phyloP scores from a whole-genome alignment of 805 yeast genomes.

The Candida chilensis region DNA sequence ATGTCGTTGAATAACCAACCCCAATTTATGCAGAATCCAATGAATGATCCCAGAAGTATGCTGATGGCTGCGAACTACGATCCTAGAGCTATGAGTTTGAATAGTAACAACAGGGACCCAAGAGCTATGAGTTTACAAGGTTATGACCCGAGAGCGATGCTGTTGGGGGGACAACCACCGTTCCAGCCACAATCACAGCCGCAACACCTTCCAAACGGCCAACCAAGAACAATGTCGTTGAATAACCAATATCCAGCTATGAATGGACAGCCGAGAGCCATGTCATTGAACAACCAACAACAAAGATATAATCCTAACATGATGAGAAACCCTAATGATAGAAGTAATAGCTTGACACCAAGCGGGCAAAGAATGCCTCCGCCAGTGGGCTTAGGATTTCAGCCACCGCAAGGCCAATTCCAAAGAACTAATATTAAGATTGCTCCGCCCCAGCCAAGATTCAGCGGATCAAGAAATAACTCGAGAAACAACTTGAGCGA shows the following conservation, averaged over 20 bases:
- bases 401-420: constrained; percentile 3
- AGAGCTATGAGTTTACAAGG: constrained; percentile 7
- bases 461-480: constrained; percentile 1
- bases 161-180: too few species aligned
- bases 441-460: constrained; percentile 2
- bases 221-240: too few species aligned
- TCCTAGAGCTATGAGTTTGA: not conserved
- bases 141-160: constrained; percentile 1
- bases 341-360: constrained; percentile 1
- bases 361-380: not conserved
- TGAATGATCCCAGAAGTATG: constrained; percentile 15
- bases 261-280: not conserved
- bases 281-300: constrained; percentile 1
- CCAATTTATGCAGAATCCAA: constrained; percentile 4
- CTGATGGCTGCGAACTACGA: constrained; percentile 2
- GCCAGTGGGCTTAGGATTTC: not conserved
- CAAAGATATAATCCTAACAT: too few species aligned
- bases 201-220: too few species aligned
- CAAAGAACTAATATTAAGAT: constrained; percentile 4
- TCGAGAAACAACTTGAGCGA: too few species aligned
- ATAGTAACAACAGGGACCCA: not conserved
- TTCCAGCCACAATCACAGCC: too few species aligned
- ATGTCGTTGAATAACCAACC: constrained; percentile 15
- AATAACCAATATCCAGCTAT: too few species aligned
- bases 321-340: constrained; percentile 1